Base-by-base conservation (phyloP, 495 filamentous ascomycete genomes). In the Talaromyces trachyspermus region DNA sequence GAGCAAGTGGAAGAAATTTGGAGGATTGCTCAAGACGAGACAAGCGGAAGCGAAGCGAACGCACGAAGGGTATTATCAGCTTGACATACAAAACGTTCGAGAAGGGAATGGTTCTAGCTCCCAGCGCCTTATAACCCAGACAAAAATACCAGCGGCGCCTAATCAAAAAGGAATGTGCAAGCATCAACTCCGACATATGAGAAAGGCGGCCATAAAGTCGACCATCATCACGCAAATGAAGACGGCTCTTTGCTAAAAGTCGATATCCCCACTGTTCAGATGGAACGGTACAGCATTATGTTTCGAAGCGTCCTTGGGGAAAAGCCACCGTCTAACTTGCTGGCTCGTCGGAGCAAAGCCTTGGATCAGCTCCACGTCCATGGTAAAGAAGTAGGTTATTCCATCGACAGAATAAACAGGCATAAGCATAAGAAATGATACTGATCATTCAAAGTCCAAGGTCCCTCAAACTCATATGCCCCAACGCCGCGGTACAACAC, bases 221-320 rank as follows among this genome's bases (percentile, higher is more conserved):
- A 45, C 17, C 12, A 37, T 11, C 41, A 30, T 10, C 4, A 47
- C 48, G 19, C 52, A 24, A 8, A 25, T 27, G 0, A 38, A 24
- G 11, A 45, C 52, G 15, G 43, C 56, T 35, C 59, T 0, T 30
- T 76, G 11, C 66, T 97, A 26, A 74, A 88, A 46, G 77, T 96
- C 5, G 80, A 92, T 26, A 94, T 97, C 29, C 91, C 91, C 0
- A 71, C 75, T 26, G 74, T 86, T 32, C 71, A 88, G 43, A 72
- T 97, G 72, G 91, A 95, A 58, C 73, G 91, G 18, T 97, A 95
- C 52, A 95, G 88, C 49, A 78, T 97, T 42, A 96, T 97, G 91
- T 97, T 97, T 63, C 78, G 83, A 38, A 81, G 76, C 35, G 74
- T 95, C 7, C 70, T 95, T 41, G 59, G 74, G 44, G 20, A 46